Evolutionary conservation across 352 stramenopile species (phyloP).

Genomic region (Globisporangium irregulare): DNA sequence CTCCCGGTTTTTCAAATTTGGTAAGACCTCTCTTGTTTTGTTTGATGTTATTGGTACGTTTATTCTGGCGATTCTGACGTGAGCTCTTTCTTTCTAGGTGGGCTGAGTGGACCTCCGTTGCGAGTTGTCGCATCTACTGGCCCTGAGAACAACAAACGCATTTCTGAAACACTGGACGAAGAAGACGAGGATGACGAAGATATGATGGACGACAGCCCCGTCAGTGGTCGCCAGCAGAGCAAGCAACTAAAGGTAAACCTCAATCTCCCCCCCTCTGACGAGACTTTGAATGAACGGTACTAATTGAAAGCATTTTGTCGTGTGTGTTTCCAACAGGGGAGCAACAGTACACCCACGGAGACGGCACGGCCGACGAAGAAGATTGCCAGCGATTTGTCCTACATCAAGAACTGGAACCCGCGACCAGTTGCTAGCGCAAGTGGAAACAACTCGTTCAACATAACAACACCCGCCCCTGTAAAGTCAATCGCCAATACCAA

Average conservation of each 20-base stretch:
- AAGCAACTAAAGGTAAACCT: slow-evolving; percentile 20
- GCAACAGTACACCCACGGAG: slow-evolving; percentile 7
- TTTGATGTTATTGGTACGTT: not conserved
- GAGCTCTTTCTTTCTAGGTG: not conserved
- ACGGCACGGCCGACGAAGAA: slow-evolving; percentile 14
- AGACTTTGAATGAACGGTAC: not conserved
- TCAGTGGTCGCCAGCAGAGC: slow-evolving; percentile 13
- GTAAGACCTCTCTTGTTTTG: slow-evolving; percentile 15
- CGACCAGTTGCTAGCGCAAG: slow-evolving; percentile 14
- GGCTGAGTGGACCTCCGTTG: slow-evolving; percentile 30
- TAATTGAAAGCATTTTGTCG: not conserved
- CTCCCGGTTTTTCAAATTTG: slow-evolving; percentile 41
- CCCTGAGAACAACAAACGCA: slow-evolving; percentile 17
- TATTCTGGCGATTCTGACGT: not conserved
- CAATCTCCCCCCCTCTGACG: not conserved
- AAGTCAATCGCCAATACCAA: not conserved
- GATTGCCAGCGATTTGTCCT: slow-evolving; percentile 27
- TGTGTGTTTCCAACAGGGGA: not conserved
- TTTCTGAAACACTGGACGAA: slow-evolving; percentile 36
- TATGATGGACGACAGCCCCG: slow-evolving; percentile 23
- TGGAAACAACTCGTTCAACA: not conserved
- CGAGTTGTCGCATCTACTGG: slow-evolving; percentile 42
- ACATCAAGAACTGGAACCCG: slow-evolving; percentile 47
- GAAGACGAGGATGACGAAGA: slow-evolving; percentile 43
- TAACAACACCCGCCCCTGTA: not conserved